Evolutionary conservation across 2,329 filamentous ascomycete genomes (phyloP).

Genomic region (Hypoxylon sp.): DNA sequence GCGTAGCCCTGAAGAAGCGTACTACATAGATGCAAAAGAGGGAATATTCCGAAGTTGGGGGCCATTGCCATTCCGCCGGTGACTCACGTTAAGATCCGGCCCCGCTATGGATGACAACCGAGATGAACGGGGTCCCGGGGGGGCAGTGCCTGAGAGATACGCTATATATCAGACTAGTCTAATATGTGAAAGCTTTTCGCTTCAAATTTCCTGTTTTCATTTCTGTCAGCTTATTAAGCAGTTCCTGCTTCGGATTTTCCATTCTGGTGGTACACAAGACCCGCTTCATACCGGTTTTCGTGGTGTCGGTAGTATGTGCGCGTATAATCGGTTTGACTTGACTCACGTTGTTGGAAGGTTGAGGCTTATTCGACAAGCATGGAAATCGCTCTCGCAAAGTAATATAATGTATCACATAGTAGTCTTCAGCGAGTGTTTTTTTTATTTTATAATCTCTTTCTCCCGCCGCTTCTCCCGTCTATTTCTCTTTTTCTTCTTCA

Average conservation of each 20-base stretch:
- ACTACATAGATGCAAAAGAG: background rate
- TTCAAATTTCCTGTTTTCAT: constrained; percentile 20
- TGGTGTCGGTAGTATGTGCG: background rate
- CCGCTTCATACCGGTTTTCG: background rate
- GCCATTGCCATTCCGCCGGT: constrained; percentile 23
- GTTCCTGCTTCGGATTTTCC: background rate
- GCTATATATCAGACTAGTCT: constrained; percentile 23
- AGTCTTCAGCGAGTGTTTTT: no score
- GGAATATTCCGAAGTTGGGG: constrained; percentile 3
- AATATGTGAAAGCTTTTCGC: constrained; percentile 18
- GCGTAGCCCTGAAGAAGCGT: background rate
- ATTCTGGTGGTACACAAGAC: background rate
- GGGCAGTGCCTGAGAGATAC: background rate
- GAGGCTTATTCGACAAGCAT: background rate
- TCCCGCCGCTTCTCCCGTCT: no score
- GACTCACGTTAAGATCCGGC: constrained; percentile 35
- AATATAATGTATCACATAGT: no score
- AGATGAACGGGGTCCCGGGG: constrained; percentile 17
- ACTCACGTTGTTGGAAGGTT: background rate
- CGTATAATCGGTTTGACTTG: background rate
- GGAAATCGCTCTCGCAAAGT: no score
- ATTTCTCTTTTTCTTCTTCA: background rate
- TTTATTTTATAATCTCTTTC: no score
- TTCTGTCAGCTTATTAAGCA: constrained; percentile 9
- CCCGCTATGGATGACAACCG: constrained; percentile 18